These are phyloP conservation scores for Penicillium coprophilum DNA, from an alignment of 495 filamentous ascomycete species.

Conservation along the genomic window DNA sequence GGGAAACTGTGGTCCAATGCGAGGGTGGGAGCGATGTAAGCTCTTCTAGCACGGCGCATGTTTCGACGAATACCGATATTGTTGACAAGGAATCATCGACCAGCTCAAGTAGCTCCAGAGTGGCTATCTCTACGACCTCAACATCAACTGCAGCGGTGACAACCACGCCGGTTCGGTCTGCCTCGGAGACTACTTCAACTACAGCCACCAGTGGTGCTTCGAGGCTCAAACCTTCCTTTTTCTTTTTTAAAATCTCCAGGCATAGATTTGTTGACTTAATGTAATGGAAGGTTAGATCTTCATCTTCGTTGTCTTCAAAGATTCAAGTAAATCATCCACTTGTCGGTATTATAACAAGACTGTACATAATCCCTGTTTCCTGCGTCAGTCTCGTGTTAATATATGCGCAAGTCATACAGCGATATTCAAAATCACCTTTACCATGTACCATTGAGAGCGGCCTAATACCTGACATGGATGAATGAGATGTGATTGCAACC, in stretches of 20 bases:
- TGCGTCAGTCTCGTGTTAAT: too few species aligned
- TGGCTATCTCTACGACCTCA: conserved; percentile 14
- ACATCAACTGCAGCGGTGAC: conserved; percentile 9
- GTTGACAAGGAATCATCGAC: conserved; percentile 13
- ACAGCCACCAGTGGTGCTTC: conserved; percentile 25
- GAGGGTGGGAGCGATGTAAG: conserved; percentile 20
- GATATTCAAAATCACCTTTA: background rate
- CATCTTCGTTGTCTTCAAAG: too few species aligned
- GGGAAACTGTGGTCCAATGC: conserved; percentile 26
- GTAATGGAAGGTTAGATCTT: too few species aligned
- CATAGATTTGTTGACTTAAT: background rate
- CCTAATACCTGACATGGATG: too few species aligned
- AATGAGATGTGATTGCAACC: too few species aligned
- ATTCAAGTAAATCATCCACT: too few species aligned
- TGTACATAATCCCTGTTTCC: too few species aligned
- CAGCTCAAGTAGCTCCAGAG: conserved; percentile 11
- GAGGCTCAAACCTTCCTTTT: conserved; percentile 19
- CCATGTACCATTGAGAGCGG: too few species aligned
- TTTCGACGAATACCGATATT: conserved; percentile 17
- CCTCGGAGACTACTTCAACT: conserved; percentile 12
- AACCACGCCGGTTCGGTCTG: conserved; percentile 9
- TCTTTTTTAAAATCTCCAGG: background rate
- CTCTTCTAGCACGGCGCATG: conserved; percentile 18
- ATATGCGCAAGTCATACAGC: background rate
- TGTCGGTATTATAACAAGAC: too few species aligned